Evolutionary conservation across 306 rosid genomes (phyloP).

Genomic region (Cucumis cinereus): DNA sequence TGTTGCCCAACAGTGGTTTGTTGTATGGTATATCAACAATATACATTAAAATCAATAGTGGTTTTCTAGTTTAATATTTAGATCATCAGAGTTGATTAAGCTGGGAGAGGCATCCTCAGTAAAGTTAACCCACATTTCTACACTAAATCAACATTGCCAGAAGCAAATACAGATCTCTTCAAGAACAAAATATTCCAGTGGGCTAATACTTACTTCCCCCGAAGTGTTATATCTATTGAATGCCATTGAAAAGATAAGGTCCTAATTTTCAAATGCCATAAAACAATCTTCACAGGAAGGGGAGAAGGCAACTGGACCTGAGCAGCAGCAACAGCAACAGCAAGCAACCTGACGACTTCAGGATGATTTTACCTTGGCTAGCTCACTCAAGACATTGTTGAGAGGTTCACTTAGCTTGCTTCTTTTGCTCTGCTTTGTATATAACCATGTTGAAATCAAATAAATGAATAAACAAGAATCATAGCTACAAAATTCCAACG

Average conservation of each 20-base stretch:
- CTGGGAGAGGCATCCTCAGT: neutral
- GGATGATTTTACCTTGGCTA: slow-evolving; percentile 32
- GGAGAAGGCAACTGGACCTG: neutral
- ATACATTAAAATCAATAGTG: neutral
- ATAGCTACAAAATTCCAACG: neutral
- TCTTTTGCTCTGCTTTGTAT: slow-evolving; percentile 39
- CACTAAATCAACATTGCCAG: neutral
- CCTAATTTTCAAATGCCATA: neutral
- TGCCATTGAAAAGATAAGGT: neutral
- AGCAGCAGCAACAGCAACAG: neutral
- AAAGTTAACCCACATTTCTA: neutral
- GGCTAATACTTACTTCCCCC: neutral
- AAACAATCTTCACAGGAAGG: slow-evolving; percentile 7
- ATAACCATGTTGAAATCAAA: slow-evolving; percentile 3
- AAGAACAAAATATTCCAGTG: slow-evolving; percentile 2
- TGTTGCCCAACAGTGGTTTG: neutral
- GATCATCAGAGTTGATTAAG: neutral
- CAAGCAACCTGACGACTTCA: slow-evolving; percentile 8
- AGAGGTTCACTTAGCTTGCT: slow-evolving; percentile 26
- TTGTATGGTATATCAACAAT: neutral
- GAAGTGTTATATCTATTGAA: neutral
- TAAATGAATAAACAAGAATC: neutral
- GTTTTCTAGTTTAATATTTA: neutral
- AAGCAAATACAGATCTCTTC: neutral
- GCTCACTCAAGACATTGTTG: slow-evolving; percentile 39